These are phyloP conservation scores for Paragyromitra xinjiangensis DNA, from an alignment of 495 filamentous ascomycete genomes.

Conservation along the genomic window DNA sequence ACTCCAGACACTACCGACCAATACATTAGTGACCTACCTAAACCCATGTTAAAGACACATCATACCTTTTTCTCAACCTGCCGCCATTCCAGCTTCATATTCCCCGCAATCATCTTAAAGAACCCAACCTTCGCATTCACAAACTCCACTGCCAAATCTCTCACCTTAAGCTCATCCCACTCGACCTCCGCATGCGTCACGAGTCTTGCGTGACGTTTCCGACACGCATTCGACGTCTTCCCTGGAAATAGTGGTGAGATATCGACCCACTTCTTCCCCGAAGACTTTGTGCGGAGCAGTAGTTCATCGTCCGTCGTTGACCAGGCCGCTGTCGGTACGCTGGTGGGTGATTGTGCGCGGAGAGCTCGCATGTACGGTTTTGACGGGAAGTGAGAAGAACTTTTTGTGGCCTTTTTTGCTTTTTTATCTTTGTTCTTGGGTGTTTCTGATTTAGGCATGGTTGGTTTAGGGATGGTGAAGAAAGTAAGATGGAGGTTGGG, in stretches of 20 bases:
- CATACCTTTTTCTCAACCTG: conserved; percentile 66
- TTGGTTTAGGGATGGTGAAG: not conserved
- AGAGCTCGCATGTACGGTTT: conserved; percentile 51
- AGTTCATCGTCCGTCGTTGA: conserved; percentile 47
- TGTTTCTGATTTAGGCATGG: conserved; percentile 46
- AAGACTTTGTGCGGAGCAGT: conserved; percentile 36
- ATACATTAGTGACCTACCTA: not conserved
- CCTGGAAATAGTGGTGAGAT: conserved; percentile 60
- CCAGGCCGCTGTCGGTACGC: conserved; percentile 40
- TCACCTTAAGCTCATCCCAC: conserved; percentile 66
- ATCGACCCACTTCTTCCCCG: conserved; percentile 49
- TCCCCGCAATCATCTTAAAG: conserved; percentile 64
- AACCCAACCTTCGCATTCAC: conserved; percentile 64
- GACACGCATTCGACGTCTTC: conserved; percentile 69
- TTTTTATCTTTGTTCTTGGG: conserved; percentile 20
- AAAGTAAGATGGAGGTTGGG: not conserved
- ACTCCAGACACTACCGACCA: conserved; percentile 40
- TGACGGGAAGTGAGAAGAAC: conserved; percentile 40
- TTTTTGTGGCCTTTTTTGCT: not conserved
- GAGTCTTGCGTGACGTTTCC: conserved; percentile 68
- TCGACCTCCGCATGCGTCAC: conserved; percentile 65
- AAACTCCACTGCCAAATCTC: conserved; percentile 65
- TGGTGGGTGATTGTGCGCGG: conserved; percentile 27
- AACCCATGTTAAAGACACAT: not conserved
- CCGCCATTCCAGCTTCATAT: conserved; percentile 65